These are phyloP conservation scores for Fusarium acutatum DNA, from an alignment of 2,329 filamentous ascomycete genomes.

Conservation along the genomic window DNA sequence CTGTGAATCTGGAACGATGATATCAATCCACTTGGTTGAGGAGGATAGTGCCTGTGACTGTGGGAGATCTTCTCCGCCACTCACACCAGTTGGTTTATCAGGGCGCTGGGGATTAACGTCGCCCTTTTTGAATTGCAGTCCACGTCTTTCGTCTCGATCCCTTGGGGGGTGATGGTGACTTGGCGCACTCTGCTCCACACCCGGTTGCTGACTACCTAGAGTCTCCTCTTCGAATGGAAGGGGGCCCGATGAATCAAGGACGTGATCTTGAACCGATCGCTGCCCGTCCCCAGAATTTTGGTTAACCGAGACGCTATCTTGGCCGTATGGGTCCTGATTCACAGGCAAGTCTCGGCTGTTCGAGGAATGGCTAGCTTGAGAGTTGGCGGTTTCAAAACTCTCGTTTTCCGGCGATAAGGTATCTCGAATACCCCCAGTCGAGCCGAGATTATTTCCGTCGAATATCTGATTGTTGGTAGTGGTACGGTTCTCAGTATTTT, in stretches of 20 bases:
- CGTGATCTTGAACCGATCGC: neutral
- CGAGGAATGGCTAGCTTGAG: neutral
- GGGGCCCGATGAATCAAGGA: neutral
- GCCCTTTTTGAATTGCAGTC: neutral
- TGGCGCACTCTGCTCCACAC: neutral
- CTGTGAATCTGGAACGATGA: conserved; percentile 37
- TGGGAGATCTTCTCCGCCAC: neutral
- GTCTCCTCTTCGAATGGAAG: neutral
- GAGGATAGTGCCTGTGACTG: neutral
- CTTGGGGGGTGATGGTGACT: neutral
- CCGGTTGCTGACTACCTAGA: neutral
- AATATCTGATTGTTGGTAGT: neutral
- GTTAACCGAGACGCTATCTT: neutral
- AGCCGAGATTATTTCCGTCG: neutral
- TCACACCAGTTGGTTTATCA: neutral
- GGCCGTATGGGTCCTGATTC: neutral
- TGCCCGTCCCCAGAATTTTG: neutral
- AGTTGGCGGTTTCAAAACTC: conserved; percentile 1
- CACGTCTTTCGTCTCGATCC: neutral
- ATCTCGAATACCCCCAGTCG: neutral
- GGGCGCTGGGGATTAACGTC: neutral
- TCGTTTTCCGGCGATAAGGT: neutral
- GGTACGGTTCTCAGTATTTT: neutral
- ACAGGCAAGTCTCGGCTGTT: neutral
- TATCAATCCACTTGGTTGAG: conserved; percentile 1